Conservation (phyloP, 2,329 filamentous ascomycete species). For the Paramyrothecium roridum region DNA sequence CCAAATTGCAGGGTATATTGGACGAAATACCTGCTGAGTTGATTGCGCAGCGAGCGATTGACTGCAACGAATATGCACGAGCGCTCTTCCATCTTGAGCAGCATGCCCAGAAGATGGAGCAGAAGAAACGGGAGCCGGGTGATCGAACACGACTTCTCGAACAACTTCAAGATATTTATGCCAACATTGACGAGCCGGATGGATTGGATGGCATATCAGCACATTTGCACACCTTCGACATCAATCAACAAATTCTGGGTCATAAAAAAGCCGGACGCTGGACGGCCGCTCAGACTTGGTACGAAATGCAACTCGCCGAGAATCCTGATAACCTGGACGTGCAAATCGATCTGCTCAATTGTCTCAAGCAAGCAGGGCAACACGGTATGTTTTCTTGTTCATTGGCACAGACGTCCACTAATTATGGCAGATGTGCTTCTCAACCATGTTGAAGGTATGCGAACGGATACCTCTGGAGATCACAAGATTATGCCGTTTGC, state of each 20-base stretch:
- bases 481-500: conserved; percentile 76
- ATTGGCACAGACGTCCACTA: conserved; percentile 7
- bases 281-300: conserved; percentile 96
- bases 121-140: conserved; percentile 40
- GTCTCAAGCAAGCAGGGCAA: conserved; percentile 92
- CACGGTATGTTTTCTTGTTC: conserved; percentile 63
- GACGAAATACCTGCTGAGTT: conserved; percentile 70
- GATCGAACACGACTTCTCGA: conserved; percentile 67
- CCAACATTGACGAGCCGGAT: conserved; percentile 96
- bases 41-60: conserved; percentile 77
- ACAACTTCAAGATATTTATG: conserved; percentile 88
- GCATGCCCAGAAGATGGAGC: conserved; percentile 61
- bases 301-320: conserved; percentile 83
- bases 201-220: conserved; percentile 92
- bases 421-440: conserved; percentile 68
- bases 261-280: conserved; percentile 91
- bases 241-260: conserved; percentile 89
- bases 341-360: conserved; percentile 80
- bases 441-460: conserved; percentile 80
- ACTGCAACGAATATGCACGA: conserved; percentile 88
- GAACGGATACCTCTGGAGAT: conserved; percentile 46
- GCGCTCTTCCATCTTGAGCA: conserved; percentile 95
- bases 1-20: conserved; percentile 48
- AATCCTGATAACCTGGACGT: conserved; percentile 73
- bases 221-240: conserved; percentile 79